phyloP scores from a whole-genome alignment of 2,329 filamentous ascomycete species.

The Mycosphaerella sp. region DNA sequence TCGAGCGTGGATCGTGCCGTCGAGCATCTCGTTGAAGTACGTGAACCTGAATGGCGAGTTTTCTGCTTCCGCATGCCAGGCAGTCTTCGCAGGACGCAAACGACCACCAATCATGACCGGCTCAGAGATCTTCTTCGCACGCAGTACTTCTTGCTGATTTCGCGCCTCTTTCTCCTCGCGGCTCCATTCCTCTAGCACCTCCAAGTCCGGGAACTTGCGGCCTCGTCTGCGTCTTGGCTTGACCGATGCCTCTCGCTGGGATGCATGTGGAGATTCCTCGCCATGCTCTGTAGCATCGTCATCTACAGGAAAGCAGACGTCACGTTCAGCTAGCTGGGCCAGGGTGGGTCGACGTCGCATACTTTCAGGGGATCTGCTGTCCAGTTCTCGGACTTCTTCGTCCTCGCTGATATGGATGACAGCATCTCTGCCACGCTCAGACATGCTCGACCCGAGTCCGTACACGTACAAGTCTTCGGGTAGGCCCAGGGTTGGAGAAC shows the following conservation, averaged over 20 bases:
- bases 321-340: conserved; percentile 64
- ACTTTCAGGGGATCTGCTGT: conserved; percentile 39
- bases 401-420: conserved; percentile 47
- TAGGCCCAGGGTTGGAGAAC: conserved; percentile 51
- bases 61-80: conserved; percentile 83
- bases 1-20: conserved; percentile 92
- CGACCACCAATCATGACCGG: conserved; percentile 88
- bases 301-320: conserved; percentile 86
- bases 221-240: conserved; percentile 53
- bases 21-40: conserved; percentile 97
- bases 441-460: conserved; percentile 49
- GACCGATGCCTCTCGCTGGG: conserved; percentile 12
- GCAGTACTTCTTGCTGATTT: conserved; percentile 62
- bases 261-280: conserved; percentile 14
- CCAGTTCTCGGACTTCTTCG: conserved; percentile 21
- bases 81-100: conserved; percentile 67
- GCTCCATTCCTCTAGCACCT: conserved; percentile 82
- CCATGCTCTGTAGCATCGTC: conserved; percentile 46
- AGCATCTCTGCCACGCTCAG: conserved; percentile 40
- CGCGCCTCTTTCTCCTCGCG: conserved; percentile 82
- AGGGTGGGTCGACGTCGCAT: conserved; percentile 46
- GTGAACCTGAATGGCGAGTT: conserved; percentile 92
- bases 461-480: conserved; percentile 63
- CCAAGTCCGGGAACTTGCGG: conserved; percentile 77
- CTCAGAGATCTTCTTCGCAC: conserved; percentile 87